Percentiles rank a stretch among this genome's conserved stretches.
Evolutionary conservation across 306 rosid species (phyloP).

Genomic region (Luffa acutangula): DNA sequence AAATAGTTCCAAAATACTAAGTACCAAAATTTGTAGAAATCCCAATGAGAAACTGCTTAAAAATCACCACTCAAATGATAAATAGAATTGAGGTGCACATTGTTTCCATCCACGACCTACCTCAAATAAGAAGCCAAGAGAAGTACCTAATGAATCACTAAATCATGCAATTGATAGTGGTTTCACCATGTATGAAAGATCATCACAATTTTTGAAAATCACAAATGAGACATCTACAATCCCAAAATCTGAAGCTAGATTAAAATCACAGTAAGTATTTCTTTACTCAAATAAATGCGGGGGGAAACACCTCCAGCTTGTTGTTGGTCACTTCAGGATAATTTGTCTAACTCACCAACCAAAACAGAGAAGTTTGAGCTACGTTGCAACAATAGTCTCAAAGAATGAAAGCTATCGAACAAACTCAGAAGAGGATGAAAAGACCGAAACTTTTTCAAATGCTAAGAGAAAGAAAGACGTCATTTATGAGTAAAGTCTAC

Average conservation of each 20-base stretch:
- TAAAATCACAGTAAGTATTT: background rate
- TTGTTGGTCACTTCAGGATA: constrained; percentile 20
- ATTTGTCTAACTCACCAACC: constrained; percentile 1
- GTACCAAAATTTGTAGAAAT: background rate
- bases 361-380: background rate
- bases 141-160: background rate
- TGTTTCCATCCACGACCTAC: background rate
- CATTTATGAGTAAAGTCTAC: background rate
- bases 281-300: background rate
- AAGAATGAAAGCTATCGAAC: background rate
- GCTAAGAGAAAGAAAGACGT: background rate
- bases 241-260: background rate
- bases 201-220: background rate
- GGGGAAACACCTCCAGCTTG: constrained; percentile 58
- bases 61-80: background rate
- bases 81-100: background rate
- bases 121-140: background rate
- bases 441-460: background rate
- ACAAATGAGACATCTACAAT: background rate
- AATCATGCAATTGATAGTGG: background rate
- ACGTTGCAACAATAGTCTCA: background rate
- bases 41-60: background rate
- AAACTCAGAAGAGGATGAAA: too few species aligned
- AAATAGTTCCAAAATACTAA: background rate
- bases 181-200: background rate